These are phyloP conservation scores for Meyerozyma smithsonii DNA, from an alignment of 1,139 yeast species.

Conservation along the genomic window DNA sequence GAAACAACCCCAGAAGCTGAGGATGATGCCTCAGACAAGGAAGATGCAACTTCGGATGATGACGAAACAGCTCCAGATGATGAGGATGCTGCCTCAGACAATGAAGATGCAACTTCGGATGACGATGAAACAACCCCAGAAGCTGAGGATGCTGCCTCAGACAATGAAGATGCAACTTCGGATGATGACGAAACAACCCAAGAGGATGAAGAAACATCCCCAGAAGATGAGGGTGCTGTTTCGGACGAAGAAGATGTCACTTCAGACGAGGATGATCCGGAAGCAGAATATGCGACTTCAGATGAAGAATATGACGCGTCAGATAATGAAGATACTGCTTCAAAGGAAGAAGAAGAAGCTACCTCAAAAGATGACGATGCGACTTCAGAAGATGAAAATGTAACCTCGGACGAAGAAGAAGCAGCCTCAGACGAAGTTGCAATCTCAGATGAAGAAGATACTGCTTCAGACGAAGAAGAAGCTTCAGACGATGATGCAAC, in stretches of 20 bases:
- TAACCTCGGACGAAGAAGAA: not conserved
- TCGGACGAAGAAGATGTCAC: slow-evolving; percentile 1
- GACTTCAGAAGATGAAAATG: not conserved
- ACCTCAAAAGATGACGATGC: slow-evolving; percentile 3
- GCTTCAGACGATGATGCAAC: not conserved
- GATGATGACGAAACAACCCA: not conserved
- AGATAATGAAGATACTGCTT: slow-evolving; percentile 4
- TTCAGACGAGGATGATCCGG: not conserved
- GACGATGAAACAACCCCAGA: slow-evolving; percentile 1
- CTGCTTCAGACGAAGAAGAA: not conserved
- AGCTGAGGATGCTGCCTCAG: slow-evolving; percentile 2
- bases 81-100: not conserved
- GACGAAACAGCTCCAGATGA: not conserved
- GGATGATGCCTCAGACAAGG: not conserved
- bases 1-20: not conserved
- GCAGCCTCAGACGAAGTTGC: not conserved
- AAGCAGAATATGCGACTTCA: slow-evolving; percentile 1
- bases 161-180: not conserved
- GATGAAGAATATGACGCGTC: slow-evolving; percentile 3
- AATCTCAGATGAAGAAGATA: no score
- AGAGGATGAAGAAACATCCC: slow-evolving; percentile 2
- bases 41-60: not conserved
- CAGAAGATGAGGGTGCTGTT: slow-evolving; percentile 5
- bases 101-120: not conserved
- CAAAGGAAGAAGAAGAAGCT: slow-evolving; percentile 3